phyloP scores from a whole-genome alignment of 2,329 filamentous ascomycete species.

The Beauveria varroae region DNA sequence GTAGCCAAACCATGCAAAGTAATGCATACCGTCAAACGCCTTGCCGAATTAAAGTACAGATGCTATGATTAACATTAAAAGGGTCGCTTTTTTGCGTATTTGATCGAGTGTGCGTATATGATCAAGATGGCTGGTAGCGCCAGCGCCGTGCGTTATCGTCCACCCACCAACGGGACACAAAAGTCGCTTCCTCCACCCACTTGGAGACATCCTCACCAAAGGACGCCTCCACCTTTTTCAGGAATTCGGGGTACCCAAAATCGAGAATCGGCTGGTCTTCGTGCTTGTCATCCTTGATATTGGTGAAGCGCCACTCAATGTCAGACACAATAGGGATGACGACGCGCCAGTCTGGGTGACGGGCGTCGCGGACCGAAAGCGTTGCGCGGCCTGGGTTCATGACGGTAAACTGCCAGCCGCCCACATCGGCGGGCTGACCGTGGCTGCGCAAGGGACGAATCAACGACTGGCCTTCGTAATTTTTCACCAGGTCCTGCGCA shows the following conservation, averaged over 20 bases:
- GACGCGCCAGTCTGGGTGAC: slow-evolving; percentile 22
- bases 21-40: neutral
- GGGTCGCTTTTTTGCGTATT: neutral
- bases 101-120: neutral
- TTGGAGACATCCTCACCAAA: slow-evolving; percentile 21
- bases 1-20: slow-evolving; percentile 5
- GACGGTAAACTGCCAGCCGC: slow-evolving; percentile 27
- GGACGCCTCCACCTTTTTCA: slow-evolving; percentile 15
- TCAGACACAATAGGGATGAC: slow-evolving; percentile 25
- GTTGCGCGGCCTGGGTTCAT: slow-evolving; percentile 27
- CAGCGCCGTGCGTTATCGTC: slow-evolving; percentile 18
- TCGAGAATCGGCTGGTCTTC: slow-evolving; percentile 20
- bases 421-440: slow-evolving; percentile 15
- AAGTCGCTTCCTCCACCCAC: slow-evolving; percentile 22
- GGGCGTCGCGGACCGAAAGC: slow-evolving; percentile 25
- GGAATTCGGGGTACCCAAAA: slow-evolving; percentile 19
- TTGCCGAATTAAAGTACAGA: slow-evolving; percentile 3
- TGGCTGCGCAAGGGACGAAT: slow-evolving; percentile 22
- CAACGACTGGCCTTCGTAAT: slow-evolving; percentile 29
- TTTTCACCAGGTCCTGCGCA: slow-evolving; percentile 22
- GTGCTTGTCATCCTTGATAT: slow-evolving; percentile 21
- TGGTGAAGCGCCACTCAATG: slow-evolving; percentile 25
- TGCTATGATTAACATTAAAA: neutral
- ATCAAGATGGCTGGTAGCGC: slow-evolving; percentile 12
- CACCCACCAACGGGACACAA: slow-evolving; percentile 18